Conservation (phyloP, 2,329 filamentous ascomycete genomes). For the Botrytis sinoallii region DNA sequence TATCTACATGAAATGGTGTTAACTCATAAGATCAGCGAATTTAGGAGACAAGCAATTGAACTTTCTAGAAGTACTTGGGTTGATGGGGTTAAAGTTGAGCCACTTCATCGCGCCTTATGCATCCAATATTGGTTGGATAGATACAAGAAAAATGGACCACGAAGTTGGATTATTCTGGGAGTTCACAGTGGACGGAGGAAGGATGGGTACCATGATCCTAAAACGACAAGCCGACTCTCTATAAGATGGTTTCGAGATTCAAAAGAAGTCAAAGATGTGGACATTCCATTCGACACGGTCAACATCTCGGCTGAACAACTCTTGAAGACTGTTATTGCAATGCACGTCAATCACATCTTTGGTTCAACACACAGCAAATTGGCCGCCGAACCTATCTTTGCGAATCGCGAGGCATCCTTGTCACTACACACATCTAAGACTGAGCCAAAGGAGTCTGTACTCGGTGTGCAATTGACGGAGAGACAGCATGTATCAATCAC, state of each 20-base stretch:
- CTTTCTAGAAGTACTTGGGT: constrained; percentile 73
- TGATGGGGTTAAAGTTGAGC: constrained; percentile 72
- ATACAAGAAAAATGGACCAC: constrained; percentile 54
- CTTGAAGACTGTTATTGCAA: constrained; percentile 69
- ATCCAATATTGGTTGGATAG: constrained; percentile 87
- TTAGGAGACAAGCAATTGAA: constrained; percentile 72
- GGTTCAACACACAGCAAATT: constrained; percentile 62
- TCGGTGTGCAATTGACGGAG: constrained; percentile 69
- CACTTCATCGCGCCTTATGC: constrained; percentile 75
- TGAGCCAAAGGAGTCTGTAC: constrained; percentile 63
- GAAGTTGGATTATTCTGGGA: constrained; percentile 90
- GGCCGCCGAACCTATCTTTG: constrained; percentile 57
- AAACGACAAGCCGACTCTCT: constrained; percentile 53
- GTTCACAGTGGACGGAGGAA: constrained; percentile 62
- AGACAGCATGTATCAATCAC: constrained; percentile 58
- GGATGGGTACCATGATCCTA: constrained; percentile 42
- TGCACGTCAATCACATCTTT: constrained; percentile 71
- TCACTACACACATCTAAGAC: constrained; percentile 54
- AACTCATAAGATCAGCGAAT: constrained; percentile 83
- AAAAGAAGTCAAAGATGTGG: constrained; percentile 66
- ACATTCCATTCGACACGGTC: constrained; percentile 64
- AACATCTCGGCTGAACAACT: constrained; percentile 71
- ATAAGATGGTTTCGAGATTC: constrained; percentile 83
- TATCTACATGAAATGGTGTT: constrained; percentile 84
- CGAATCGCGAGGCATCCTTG: constrained; percentile 56